Conservation (phyloP, 139 green algal genomes). For the Chlamydomonas schloesseri region DNA sequence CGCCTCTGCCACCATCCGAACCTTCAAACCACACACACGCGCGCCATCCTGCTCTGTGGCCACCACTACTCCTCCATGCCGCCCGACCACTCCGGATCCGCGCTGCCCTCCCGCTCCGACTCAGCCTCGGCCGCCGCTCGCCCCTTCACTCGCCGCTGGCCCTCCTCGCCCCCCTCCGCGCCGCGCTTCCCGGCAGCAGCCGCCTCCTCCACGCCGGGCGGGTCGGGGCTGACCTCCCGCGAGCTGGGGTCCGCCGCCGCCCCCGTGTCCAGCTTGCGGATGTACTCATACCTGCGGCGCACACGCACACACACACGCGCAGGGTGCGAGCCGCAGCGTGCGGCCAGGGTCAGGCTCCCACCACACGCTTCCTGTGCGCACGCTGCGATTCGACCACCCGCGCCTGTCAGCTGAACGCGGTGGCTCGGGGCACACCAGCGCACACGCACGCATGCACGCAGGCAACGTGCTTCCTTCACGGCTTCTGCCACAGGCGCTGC, state of each 20-base stretch:
- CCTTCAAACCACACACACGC: too few relatives aligned
- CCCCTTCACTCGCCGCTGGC: background rate
- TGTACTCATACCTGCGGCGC: constrained; percentile 35
- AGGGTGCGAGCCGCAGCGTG: background rate
- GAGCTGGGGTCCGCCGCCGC: background rate
- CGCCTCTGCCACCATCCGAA: too few relatives aligned
- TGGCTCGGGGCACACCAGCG: too few relatives aligned
- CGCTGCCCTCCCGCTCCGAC: background rate
- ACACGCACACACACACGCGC: background rate
- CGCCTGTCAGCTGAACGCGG: background rate
- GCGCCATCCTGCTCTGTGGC: too few relatives aligned
- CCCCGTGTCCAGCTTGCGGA: background rate
- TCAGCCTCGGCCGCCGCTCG: background rate
- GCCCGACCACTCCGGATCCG: constrained; percentile 1
- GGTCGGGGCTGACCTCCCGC: constrained; percentile 2
- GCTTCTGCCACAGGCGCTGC: too few relatives aligned
- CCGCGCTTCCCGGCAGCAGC: background rate
- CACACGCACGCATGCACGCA: background rate
- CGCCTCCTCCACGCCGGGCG: background rate
- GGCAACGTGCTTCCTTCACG: too few relatives aligned
- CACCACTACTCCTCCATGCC: constrained; percentile 1
- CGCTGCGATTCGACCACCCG: too few relatives aligned
- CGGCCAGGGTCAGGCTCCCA: background rate
- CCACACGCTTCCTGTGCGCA: too few relatives aligned
- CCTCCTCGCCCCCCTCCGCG: background rate